Conservation (phyloP, 2,329 filamentous ascomycete species). For the Hymenoscyphus salicellus region DNA sequence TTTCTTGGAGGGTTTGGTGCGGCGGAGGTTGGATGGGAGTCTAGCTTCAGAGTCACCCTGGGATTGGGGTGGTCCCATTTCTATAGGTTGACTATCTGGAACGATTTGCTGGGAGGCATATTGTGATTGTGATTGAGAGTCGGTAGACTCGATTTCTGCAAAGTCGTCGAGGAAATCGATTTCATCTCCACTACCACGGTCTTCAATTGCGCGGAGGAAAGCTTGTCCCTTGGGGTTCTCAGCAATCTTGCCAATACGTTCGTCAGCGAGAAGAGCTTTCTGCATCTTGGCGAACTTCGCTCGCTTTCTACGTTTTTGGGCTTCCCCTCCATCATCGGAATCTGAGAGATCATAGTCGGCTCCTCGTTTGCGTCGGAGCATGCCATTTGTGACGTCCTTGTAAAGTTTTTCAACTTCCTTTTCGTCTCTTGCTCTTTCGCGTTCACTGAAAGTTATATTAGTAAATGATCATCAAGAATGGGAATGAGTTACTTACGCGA, state of each 20-base stretch:
- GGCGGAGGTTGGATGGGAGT: conserved; percentile 59
- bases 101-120: conserved; percentile 35
- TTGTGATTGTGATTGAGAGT: conserved; percentile 41
- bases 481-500: conserved; percentile 65
- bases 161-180: conserved; percentile 67
- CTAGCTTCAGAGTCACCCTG: conserved; percentile 47
- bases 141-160: conserved; percentile 40
- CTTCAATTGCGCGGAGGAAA: conserved; percentile 86
- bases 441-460: conserved; percentile 54
- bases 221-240: conserved; percentile 85
- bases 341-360: conserved; percentile 83
- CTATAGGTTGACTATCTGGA: conserved; percentile 51
- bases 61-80: conserved; percentile 37
- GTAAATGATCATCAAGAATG: not conserved
- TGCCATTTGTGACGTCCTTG: conserved; percentile 87
- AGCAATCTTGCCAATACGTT: conserved; percentile 86
- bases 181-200: conserved; percentile 72
- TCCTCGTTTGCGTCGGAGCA: conserved; percentile 76
- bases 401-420: conserved; percentile 87
- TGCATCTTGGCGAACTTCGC: conserved; percentile 89
- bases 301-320: conserved; percentile 75
- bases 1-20: conserved; percentile 59
- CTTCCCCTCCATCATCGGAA: conserved; percentile 82
- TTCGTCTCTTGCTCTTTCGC: conserved; percentile 76
- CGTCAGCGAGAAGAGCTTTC: conserved; percentile 80